These are phyloP conservation scores for Juncus inflexus DNA, from an alignment of 176 grass and related monocot species.

Conservation along the genomic window DNA sequence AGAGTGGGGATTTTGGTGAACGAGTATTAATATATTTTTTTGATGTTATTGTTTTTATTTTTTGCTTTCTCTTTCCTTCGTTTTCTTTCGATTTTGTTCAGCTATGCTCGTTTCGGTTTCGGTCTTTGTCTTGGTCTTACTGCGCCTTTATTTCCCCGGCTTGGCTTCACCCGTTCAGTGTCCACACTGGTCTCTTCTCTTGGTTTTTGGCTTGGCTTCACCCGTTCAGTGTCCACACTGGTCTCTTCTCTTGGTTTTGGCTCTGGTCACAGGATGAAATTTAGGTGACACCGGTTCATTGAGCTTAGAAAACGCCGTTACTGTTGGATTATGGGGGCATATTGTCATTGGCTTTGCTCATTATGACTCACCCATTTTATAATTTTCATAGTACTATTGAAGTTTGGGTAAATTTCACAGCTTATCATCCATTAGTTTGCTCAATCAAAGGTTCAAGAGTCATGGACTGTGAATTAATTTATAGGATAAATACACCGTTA, in stretches of 20 bases:
- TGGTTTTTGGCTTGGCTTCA: neutral
- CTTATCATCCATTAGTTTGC: no score
- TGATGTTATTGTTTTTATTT: neutral
- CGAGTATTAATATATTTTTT: slow-evolving; percentile 26
- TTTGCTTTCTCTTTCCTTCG: neutral
- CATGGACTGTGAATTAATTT: no score
- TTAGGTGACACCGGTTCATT: neutral
- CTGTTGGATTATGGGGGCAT: no score
- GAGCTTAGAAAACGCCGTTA: neutral
- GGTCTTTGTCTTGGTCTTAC: neutral
- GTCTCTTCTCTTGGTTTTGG: no score
- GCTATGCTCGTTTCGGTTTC: neutral
- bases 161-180: slow-evolving; percentile 17
- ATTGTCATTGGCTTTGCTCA: no score
- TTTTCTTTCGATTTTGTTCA: neutral
- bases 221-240: no score
- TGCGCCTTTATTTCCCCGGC: neutral
- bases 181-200: no score
- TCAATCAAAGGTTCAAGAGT: no score
- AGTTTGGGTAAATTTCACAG: no score
- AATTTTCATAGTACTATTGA: no score
- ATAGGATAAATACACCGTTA: no score
- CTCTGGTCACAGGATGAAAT: neutral
- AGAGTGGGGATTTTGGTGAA: slow-evolving; percentile 42
- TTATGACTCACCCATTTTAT: no score